A percentile compares a stretch with the other conserved stretches of the same genome.
phyloP scores from a whole-genome alignment of 768 basidiomycete genomes.

The Phaeotremella skinneri region DNA sequence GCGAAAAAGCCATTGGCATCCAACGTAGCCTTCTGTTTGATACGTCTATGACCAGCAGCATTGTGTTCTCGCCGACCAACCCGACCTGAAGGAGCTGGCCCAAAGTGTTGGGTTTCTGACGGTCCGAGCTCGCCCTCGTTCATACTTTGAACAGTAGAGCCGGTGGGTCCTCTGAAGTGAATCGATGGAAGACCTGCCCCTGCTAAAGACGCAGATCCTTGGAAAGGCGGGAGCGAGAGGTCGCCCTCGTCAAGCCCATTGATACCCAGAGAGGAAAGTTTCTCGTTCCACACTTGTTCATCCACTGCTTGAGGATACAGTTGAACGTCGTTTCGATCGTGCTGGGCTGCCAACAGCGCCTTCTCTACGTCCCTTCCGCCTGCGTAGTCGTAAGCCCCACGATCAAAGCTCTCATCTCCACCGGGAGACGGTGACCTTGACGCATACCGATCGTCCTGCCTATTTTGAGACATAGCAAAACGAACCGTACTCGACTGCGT shows the following conservation, averaged over 20 bases:
- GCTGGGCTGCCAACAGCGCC: conserved; percentile 18
- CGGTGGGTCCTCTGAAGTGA: conserved; percentile 23
- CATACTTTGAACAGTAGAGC: background rate
- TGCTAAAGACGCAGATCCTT: background rate
- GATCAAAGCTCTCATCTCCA: conserved; percentile 20
- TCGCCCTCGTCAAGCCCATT: conserved; percentile 23
- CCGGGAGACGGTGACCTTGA: conserved; percentile 27
- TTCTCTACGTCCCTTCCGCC: conserved; percentile 28
- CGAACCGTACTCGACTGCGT: conserved; percentile 28
- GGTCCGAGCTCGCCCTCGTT: conserved; percentile 13
- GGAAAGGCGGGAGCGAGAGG: conserved; percentile 27
- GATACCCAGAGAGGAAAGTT: conserved; percentile 18
- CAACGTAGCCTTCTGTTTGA: conserved; percentile 44
- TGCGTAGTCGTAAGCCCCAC: background rate
- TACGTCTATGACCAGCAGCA: conserved; percentile 34
- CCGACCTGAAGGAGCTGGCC: conserved; percentile 47
- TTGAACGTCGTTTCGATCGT: background rate
- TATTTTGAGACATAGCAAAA: conserved; percentile 10
- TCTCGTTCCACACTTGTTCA: conserved; percentile 21
- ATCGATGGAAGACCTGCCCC: conserved; percentile 11
- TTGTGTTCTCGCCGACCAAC: conserved; percentile 43
- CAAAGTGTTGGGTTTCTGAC: conserved; percentile 45
- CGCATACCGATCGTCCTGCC: conserved; percentile 2
- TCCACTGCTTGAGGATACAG: conserved; percentile 3
- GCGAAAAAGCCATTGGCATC: conserved; percentile 47